Evolutionary conservation across 768 basidiomycete genomes (phyloP).

Genomic region (Lactifluus rugatus): DNA sequence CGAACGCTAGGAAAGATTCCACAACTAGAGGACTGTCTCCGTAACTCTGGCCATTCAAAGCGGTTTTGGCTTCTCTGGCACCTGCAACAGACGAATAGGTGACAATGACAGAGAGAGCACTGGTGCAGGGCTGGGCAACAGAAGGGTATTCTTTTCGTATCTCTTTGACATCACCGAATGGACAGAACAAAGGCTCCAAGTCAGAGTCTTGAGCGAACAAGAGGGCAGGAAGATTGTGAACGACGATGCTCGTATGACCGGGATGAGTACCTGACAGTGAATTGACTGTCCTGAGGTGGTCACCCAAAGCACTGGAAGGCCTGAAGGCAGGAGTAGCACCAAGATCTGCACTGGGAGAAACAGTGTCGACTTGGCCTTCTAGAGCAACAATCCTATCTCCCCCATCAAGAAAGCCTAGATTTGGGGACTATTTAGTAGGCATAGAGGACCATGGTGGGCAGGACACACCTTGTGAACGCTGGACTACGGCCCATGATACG

Average conservation of each 20-base stretch:
- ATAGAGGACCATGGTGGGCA: neutral
- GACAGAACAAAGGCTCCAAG: slow-evolving; percentile 62
- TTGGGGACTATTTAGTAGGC: neutral
- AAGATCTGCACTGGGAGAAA: slow-evolving; percentile 23
- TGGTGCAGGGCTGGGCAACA: slow-evolving; percentile 27
- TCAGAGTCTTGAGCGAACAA: slow-evolving; percentile 60
- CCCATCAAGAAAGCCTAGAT: slow-evolving; percentile 66
- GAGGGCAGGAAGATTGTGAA: slow-evolving; percentile 54
- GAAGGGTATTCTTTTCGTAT: slow-evolving; percentile 38
- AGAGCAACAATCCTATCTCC: slow-evolving; percentile 65
- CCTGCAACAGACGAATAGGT: slow-evolving; percentile 46
- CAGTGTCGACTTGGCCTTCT: slow-evolving; percentile 34
- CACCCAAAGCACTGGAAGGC: slow-evolving; percentile 17
- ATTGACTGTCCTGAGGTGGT: neutral
- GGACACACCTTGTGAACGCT: slow-evolving; percentile 63
- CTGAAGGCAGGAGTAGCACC: slow-evolving; percentile 23
- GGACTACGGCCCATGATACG: slow-evolving; percentile 82
- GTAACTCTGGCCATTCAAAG: slow-evolving; percentile 55
- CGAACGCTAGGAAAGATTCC: slow-evolving; percentile 27
- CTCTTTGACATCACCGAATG: slow-evolving; percentile 59
- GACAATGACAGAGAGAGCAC: slow-evolving; percentile 48
- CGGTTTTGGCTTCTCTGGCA: slow-evolving; percentile 56
- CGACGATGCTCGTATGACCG: slow-evolving; percentile 34
- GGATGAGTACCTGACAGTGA: slow-evolving; percentile 1
- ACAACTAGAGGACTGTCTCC: slow-evolving; percentile 35